Base-by-base conservation (phyloP, 345 rosid species). In the Garcia nutans region DNA sequence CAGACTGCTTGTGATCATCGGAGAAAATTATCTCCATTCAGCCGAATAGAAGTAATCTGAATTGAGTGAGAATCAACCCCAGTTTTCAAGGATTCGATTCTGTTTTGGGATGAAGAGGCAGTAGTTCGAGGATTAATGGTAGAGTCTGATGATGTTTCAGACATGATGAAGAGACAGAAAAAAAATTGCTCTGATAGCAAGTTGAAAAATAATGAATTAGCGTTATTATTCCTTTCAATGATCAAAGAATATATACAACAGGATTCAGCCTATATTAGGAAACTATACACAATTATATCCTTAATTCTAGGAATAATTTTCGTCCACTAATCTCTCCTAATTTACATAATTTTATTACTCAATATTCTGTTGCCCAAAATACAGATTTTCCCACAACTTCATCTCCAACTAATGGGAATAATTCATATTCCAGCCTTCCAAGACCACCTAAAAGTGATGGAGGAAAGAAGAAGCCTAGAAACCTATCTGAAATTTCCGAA, bases 21-120 rank as follows among this genome's bases (percentile, higher is more conserved):
- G 2, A 31, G 3, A 12, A 55, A 74, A 37, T 66, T 74, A 2
- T 74, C 64, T n/a, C 72, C 71, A 54, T 47, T 47, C 52, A 47
- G 10, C 10, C 52, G 52, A 12, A 47, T 47, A 8, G 7, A 3
- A 47, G 52, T 47, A 12, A 47, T 47, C 6, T 47, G 52, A 8
- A 47, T 47, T 47, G 10, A 47, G 52, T 47, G 52, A 47, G 52
- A 47, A 47, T 47, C 52, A 47, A 47, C 52, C 52, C 52, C 52
- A 54, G n/a, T 54, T 54, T 54, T 54, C n/a, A 54, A 16, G 19
- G 58, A 54, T 54, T 54, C 6, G 15, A 54, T 54, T 13, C 19
- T 54, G 20, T 54, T 54, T 54, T 54, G 6, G 20, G n/a, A 16
- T 13, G 15, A 54, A 54, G 58, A 54, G 58, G 58, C n/a, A 54